phyloP scores from a whole-genome alignment of 768 basidiomycete species.

The Russula olivacea region DNA sequence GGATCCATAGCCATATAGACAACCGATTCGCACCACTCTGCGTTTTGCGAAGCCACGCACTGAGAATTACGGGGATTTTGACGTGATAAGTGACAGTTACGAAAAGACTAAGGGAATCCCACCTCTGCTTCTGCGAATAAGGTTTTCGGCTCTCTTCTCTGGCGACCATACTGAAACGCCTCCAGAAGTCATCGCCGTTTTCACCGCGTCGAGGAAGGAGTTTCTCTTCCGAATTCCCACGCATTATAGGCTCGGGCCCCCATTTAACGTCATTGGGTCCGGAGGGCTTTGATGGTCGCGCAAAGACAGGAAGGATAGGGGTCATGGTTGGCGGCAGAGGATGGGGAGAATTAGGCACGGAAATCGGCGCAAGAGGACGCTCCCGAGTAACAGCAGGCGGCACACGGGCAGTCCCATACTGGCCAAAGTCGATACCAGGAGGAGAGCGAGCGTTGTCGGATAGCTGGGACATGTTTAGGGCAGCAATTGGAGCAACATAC shows the following conservation, averaged over 20 bases:
- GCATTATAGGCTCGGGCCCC: constrained; percentile 46
- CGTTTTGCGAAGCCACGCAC: constrained; percentile 65
- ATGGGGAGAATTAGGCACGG: constrained; percentile 54
- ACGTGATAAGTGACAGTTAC: background rate
- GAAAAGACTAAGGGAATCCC: background rate
- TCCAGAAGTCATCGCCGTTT: constrained; percentile 81
- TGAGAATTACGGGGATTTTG: constrained; percentile 27
- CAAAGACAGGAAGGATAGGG: constrained; percentile 75
- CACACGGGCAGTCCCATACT: constrained; percentile 25
- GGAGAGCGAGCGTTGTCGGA: constrained; percentile 31
- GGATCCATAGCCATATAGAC: constrained; percentile 64
- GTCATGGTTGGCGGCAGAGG: constrained; percentile 72
- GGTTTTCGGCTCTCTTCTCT: constrained; percentile 51
- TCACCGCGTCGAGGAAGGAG: constrained; percentile 63
- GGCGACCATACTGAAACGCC: constrained; percentile 78
- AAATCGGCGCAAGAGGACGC: constrained; percentile 31
- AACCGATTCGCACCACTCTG: constrained; percentile 46
- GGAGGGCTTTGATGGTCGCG: constrained; percentile 45
- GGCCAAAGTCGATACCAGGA: constrained; percentile 32
- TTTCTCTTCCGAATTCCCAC: constrained; percentile 62
- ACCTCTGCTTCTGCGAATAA: constrained; percentile 42
- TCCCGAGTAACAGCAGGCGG: constrained; percentile 28
- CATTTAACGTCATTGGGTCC: constrained; percentile 38
- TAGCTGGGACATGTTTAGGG: constrained; percentile 52
- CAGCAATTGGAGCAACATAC: constrained; percentile 64